phyloP scores from a whole-genome alignment of 2,329 filamentous ascomycete species.

The Penicillium frequentans region DNA sequence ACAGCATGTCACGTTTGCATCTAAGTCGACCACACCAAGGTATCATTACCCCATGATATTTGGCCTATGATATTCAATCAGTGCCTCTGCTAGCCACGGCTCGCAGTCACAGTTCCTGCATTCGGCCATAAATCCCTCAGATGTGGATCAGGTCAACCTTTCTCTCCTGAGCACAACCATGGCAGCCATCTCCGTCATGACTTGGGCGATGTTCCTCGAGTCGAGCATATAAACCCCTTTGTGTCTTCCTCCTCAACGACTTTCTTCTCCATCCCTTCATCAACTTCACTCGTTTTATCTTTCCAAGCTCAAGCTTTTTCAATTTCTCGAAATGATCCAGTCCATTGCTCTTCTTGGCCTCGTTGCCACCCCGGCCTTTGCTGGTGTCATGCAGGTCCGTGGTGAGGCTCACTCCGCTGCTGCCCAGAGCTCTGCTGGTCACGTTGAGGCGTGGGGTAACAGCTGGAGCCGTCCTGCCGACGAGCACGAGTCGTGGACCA shows the following conservation, averaged over 20 bases:
- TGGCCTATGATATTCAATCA: conserved; percentile 10
- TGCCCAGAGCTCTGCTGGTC: conserved; percentile 2
- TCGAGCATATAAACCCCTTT: conserved; percentile 28
- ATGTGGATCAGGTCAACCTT: conserved; percentile 24
- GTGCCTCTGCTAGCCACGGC: conserved; percentile 22
- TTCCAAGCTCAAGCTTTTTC: conserved; percentile 19
- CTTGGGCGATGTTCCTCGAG: conserved; percentile 1
- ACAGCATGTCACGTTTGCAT: conserved; percentile 31
- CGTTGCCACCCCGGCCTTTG: conserved; percentile 37
- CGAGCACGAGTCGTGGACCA: neutral
- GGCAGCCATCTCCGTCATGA: conserved; percentile 23
- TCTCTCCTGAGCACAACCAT: conserved; percentile 29
- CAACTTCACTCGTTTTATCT: conserved; percentile 23
- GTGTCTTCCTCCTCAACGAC: conserved; percentile 3
- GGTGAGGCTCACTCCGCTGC: conserved; percentile 14
- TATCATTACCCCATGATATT: conserved; percentile 15
- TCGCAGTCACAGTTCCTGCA: conserved; percentile 13
- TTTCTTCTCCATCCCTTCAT: conserved; percentile 11
- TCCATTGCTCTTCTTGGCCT: conserved; percentile 37
- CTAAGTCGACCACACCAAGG: conserved; percentile 7
- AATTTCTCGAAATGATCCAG: conserved; percentile 36
- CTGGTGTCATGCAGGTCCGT: conserved; percentile 32
- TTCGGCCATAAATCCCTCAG: conserved; percentile 16
- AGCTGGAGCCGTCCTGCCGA: conserved; percentile 7
- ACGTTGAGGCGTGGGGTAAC: conserved; percentile 7